Evolutionary conservation across 108 stramenopile genomes (phyloP).

Genomic region (Epipyxis sp.): DNA sequence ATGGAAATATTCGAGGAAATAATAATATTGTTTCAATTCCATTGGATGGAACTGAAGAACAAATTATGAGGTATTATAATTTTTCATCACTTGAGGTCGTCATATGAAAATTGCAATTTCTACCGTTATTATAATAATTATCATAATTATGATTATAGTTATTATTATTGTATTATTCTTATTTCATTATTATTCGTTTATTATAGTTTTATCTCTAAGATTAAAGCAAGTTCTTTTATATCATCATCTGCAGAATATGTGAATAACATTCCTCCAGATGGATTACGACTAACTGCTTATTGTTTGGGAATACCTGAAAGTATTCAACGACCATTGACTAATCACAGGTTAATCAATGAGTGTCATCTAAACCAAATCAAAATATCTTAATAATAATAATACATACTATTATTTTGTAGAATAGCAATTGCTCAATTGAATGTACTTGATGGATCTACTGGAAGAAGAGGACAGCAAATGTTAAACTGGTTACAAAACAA

Average conservation of each 20-base stretch:
- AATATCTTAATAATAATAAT: too few species aligned
- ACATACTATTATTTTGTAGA: too few species aligned
- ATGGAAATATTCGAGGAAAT: too few species aligned
- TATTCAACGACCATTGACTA: slow-evolving; percentile 15
- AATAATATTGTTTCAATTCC: too few species aligned
- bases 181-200: background rate
- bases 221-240: background rate
- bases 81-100: too few species aligned
- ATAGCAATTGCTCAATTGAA: slow-evolving; percentile 13
- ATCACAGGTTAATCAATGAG: too few species aligned
- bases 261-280: background rate
- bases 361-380: too few species aligned
- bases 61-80: too few species aligned
- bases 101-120: too few species aligned
- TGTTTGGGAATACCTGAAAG: background rate
- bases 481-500: background rate
- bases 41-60: too few species aligned
- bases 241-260: background rate
- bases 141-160: background rate
- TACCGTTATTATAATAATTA: background rate
- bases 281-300: background rate
- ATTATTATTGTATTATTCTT: background rate
- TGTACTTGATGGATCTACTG: background rate
- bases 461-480: background rate
- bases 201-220: background rate